Conservation (phyloP, 306 rosid species). For the Sicyos baderoa region DNA sequence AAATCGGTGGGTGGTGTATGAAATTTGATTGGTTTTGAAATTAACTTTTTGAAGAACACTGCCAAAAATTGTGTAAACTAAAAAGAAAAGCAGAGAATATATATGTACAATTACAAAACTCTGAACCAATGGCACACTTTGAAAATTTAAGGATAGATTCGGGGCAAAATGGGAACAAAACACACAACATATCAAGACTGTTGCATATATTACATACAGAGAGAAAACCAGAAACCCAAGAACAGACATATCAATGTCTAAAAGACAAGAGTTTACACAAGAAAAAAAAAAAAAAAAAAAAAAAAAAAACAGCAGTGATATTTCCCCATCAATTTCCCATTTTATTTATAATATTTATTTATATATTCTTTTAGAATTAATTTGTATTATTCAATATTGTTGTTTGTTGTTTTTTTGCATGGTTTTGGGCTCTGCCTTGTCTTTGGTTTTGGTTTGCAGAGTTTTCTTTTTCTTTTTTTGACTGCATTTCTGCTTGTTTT, state of each 20-base stretch:
- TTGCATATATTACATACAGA: slow-evolving; percentile 12
- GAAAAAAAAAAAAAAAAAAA: slow-evolving; percentile 31
- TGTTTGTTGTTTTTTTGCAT: neutral
- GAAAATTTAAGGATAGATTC: slow-evolving; percentile 52
- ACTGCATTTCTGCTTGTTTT: no score
- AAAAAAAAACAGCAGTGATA: slow-evolving; percentile 32
- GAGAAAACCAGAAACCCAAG: slow-evolving; percentile 15
- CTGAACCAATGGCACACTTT: slow-evolving; percentile 20
- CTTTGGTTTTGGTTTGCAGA: no score
- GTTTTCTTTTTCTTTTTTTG: no score
- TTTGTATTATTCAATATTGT: neutral
- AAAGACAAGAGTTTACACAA: slow-evolving; percentile 29
- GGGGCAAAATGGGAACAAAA: slow-evolving; percentile 26
- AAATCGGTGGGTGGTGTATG: no score
- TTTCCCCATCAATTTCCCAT: slow-evolving; percentile 39
- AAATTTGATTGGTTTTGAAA: neutral
- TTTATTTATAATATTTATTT: no score
- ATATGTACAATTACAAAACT: slow-evolving; percentile 16
- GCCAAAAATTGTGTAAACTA: neutral
- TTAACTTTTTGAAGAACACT: neutral
- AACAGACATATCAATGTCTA: slow-evolving; percentile 34
- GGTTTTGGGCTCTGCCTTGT: neutral
- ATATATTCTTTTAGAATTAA: no score
- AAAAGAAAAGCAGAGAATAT: neutral
- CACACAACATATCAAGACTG: neutral